Conservation (phyloP, 441 rosid genomes). For the Francoa sonchifolia region DNA sequence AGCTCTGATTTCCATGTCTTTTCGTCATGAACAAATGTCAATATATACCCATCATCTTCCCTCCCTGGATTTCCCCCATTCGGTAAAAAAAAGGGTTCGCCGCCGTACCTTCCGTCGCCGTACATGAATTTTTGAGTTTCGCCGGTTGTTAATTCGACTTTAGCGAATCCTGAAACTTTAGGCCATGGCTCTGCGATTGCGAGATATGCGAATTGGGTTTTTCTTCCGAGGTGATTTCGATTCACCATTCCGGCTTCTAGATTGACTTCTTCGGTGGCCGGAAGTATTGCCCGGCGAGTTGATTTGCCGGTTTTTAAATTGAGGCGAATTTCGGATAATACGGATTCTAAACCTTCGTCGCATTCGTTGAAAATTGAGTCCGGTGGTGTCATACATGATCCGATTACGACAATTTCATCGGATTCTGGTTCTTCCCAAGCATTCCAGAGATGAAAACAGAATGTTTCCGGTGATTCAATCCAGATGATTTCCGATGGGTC, state of each 20-base stretch:
- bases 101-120: conserved; percentile 44
- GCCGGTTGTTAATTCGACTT: conserved; percentile 53
- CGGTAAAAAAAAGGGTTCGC: conserved; percentile 61
- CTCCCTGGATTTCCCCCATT: conserved; percentile 9
- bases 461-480: conserved; percentile 50
- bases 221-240: conserved; percentile 48
- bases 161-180: conserved; percentile 60
- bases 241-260: conserved; percentile 77
- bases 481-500: conserved; percentile 36
- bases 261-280: conserved; percentile 31
- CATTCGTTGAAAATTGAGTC: conserved; percentile 71
- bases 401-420: conserved; percentile 60
- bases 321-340: conserved; percentile 49
- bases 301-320: conserved; percentile 46
- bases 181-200: conserved; percentile 86
- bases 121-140: conserved; percentile 36
- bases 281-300: conserved; percentile 42
- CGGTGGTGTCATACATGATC: conserved; percentile 72
- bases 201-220: conserved; percentile 45
- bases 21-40: conserved; percentile 60
- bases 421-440: conserved; percentile 70
- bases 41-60: conserved; percentile 59
- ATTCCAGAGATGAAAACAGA: conserved; percentile 72
- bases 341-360: conserved; percentile 40
- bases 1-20: conserved; percentile 53